These are phyloP conservation scores for Tieghemostelium lacteum DNA, from an alignment of 78 protist genomes.

Conservation along the genomic window DNA sequence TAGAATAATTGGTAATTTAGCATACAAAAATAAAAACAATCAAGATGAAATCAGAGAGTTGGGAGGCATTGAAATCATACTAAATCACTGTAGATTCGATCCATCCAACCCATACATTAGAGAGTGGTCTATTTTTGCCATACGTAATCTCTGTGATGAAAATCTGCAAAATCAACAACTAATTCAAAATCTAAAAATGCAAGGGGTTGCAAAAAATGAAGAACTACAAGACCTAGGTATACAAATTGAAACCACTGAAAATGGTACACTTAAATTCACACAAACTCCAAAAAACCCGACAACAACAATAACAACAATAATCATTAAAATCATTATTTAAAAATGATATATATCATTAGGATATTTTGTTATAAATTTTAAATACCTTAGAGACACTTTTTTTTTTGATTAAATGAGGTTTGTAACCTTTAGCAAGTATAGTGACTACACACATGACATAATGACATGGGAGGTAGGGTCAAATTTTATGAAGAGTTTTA, in stretches of 20 bases:
- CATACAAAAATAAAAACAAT: conserved; percentile 31
- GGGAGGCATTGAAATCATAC: conserved; percentile 61
- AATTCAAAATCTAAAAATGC: conserved; percentile 22
- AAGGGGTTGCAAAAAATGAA: conserved; percentile 57
- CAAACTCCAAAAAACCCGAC: conserved; percentile 1
- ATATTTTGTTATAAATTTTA: no score
- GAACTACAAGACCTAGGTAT: conserved; percentile 48
- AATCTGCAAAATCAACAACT: conserved; percentile 44
- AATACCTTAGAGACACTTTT: neutral
- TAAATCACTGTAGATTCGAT: conserved; percentile 72
- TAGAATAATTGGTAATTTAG: conserved; percentile 57
- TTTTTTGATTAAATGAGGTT: no score
- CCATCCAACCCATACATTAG: conserved; percentile 43
- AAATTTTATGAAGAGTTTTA: no score
- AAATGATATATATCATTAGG: neutral
- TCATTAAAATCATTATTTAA: no score
- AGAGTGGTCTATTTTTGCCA: conserved; percentile 75
- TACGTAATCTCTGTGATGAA: conserved; percentile 56
- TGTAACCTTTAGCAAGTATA: no score
- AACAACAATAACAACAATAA: no score
- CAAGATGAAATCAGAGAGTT: conserved; percentile 76
- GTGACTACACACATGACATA: no score
- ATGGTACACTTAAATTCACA: conserved; percentile 61
- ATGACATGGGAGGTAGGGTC: no score
- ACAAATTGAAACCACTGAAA: conserved; percentile 9